Evolutionary conservation across 192 early-diverging fungal species (phyloP).

Genomic region (Entrophospora sp.): DNA sequence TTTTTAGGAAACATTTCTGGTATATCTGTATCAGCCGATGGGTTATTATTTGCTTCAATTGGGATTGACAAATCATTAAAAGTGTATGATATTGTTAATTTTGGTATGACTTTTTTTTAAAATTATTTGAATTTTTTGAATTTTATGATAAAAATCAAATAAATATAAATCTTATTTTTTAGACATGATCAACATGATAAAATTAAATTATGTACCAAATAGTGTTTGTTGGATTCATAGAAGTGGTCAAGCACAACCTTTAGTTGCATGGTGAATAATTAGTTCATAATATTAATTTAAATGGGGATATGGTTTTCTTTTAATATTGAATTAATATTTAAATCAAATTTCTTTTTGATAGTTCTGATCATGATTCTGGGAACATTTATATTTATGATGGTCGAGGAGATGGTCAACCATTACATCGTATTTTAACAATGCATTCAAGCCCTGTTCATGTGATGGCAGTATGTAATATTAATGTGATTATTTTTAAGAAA

Average conservation of each 20-base stretch:
- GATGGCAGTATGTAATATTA: constrained; percentile 45
- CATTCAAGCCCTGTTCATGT: constrained; percentile 68
- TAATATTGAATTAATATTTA: background rate
- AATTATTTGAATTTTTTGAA: no score
- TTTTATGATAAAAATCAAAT: no score
- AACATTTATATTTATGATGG: constrained; percentile 80
- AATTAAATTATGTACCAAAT: constrained; percentile 64
- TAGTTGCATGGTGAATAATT: constrained; percentile 62
- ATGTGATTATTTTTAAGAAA: background rate
- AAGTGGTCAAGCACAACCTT: constrained; percentile 71
- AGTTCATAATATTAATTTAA: no score
- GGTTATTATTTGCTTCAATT: constrained; percentile 71
- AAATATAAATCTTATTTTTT: constrained; percentile 9
- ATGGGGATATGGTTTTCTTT: no score
- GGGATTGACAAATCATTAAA: constrained; percentile 81
- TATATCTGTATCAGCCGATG: constrained; percentile 61
- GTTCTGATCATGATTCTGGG: constrained; percentile 64
- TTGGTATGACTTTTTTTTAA: constrained; percentile 62
- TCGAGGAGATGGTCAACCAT: constrained; percentile 50
- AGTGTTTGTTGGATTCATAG: constrained; percentile 80
- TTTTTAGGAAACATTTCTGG: constrained; percentile 39
- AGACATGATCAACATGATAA: constrained; percentile 98
- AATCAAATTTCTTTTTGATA: constrained; percentile 18
- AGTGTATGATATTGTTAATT: constrained; percentile 93
- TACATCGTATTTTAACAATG: constrained; percentile 54